Conservation (phyloP, 2,329 filamentous ascomycete genomes). For the Lachnellula arida region DNA sequence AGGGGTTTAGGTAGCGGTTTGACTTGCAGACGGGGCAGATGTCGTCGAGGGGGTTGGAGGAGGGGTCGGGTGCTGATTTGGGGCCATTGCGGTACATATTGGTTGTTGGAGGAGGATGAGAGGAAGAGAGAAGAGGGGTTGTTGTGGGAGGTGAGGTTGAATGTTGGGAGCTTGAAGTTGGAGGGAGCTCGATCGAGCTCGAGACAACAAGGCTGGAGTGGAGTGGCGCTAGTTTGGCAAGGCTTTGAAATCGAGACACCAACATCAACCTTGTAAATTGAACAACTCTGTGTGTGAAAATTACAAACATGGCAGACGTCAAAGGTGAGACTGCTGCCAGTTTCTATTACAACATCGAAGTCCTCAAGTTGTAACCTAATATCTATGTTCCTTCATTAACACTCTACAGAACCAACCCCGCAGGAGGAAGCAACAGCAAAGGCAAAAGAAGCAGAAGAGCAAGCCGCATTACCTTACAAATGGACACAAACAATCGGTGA, state of each 20-base stretch:
- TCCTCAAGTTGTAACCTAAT: neutral
- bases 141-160: neutral
- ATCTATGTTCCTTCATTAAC: neutral
- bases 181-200: neutral
- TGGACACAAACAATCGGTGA: slow-evolving; percentile 94
- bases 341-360: neutral
- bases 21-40: slow-evolving; percentile 98
- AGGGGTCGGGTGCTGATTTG: slow-evolving; percentile 8
- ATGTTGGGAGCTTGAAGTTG: slow-evolving; percentile 13
- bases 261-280: too few species aligned
- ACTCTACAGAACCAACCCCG: slow-evolving; percentile 27
- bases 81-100: slow-evolving; percentile 19
- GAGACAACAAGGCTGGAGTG: too few species aligned
- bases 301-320: slow-evolving; percentile 21
- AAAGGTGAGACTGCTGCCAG: slow-evolving; percentile 14
- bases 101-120: neutral
- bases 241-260: slow-evolving; percentile 16
- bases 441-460: slow-evolving; percentile 78
- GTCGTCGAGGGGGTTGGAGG: slow-evolving; percentile 44
- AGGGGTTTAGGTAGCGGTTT: slow-evolving; percentile 87
- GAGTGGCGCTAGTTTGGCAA: slow-evolving; percentile 8
- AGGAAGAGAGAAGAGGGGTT: slow-evolving; percentile 4
- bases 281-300: too few species aligned
- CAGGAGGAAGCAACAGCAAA: slow-evolving; percentile 55
- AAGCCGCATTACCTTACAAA: slow-evolving; percentile 89